Conservation (phyloP, 768 basidiomycete genomes). For the Auricularia sp. region DNA sequence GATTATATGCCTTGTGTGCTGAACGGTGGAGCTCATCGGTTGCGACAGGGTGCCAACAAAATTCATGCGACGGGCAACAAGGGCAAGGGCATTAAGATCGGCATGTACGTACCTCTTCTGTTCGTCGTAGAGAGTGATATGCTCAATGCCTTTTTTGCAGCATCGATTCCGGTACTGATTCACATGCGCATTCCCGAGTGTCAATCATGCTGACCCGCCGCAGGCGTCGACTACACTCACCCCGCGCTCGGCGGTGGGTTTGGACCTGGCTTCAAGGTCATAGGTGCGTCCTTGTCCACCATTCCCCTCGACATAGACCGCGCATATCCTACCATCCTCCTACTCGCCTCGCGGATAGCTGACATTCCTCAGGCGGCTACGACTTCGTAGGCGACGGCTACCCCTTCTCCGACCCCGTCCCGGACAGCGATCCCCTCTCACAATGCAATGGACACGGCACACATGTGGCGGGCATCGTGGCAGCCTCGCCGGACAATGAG, state of each 20-base stretch:
- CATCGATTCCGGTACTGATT: conserved; percentile 1
- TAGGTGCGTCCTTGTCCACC: no score
- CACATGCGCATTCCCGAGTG: background rate
- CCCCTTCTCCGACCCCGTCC: background rate
- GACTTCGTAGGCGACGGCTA: conserved; percentile 10
- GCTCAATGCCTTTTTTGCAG: no score
- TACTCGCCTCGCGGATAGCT: no score
- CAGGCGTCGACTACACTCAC: background rate
- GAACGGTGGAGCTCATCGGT: background rate
- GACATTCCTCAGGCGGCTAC: conserved; percentile 1
- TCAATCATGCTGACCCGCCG: background rate
- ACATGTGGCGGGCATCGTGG: conserved; percentile 16
- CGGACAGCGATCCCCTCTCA: conserved; percentile 2
- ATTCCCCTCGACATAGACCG: no score
- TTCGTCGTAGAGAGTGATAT: background rate
- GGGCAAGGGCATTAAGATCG: conserved; percentile 29
- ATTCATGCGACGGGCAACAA: conserved; percentile 24
- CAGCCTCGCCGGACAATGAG: conserved; percentile 19
- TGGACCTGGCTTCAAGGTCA: conserved; percentile 8
- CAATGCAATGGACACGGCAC: conserved; percentile 4
- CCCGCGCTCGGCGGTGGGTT: conserved; percentile 10
- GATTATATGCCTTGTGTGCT: no score
- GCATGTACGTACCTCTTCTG: conserved; percentile 8
- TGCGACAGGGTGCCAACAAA: conserved; percentile 18
- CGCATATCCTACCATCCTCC: no score